These are phyloP conservation scores for Aspergillus persii DNA, from an alignment of 2,329 filamentous ascomycete species.

Conservation along the genomic window DNA sequence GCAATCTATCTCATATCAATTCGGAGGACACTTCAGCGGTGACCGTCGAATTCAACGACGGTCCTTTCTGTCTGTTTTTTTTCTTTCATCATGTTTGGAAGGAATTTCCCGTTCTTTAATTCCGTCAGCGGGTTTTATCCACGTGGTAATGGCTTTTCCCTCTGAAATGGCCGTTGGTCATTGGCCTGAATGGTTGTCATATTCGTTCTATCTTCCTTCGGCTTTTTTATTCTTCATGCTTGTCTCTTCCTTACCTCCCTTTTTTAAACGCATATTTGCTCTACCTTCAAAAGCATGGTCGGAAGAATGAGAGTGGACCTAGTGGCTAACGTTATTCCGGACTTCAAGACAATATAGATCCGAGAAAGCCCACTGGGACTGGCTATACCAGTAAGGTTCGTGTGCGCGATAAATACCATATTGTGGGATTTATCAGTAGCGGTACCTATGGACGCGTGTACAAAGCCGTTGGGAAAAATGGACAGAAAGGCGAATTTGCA, in stretches of 20 bases:
- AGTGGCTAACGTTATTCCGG: conserved; percentile 24
- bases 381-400: conserved; percentile 71
- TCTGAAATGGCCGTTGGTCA: conserved; percentile 1
- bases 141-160: conserved; percentile 39
- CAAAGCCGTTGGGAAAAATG: conserved; percentile 79
- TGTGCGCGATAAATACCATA: conserved; percentile 89
- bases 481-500: conserved; percentile 78
- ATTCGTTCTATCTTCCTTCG: not conserved
- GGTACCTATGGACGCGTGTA: conserved; percentile 98
- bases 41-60: conserved; percentile 5
- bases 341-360: conserved; percentile 34
- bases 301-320: not conserved
- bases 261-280: not conserved
- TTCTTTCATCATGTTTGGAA: conserved; percentile 39
- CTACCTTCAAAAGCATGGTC: not conserved
- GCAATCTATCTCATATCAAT: not conserved
- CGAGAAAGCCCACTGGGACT: conserved; percentile 44
- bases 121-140: conserved; percentile 39
- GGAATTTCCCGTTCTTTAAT: conserved; percentile 38
- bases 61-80: conserved; percentile 11
- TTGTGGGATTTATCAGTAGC: conserved; percentile 96
- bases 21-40: not conserved
- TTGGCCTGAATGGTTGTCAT: conserved; percentile 4
- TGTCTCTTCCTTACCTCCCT: not conserved
- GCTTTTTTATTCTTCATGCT: conserved; percentile 1